Conservation (phyloP, 495 filamentous ascomycete species). For the Xanthoparmelia taractica region DNA sequence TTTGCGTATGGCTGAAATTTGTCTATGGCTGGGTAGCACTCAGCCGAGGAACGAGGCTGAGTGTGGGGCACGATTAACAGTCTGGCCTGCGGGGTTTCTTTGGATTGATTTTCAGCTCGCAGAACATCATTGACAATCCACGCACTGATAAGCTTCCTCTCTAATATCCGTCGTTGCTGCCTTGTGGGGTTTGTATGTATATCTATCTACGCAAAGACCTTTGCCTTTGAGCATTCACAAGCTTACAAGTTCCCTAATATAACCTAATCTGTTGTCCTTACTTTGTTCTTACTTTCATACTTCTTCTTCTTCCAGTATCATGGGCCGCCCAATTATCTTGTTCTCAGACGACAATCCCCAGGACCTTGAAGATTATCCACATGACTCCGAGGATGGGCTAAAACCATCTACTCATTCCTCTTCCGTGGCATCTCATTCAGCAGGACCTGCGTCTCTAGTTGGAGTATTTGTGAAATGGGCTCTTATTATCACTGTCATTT, state of each 20-base stretch:
- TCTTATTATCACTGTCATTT: constrained; percentile 1
- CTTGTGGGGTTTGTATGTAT: neutral
- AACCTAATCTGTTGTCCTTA: neutral
- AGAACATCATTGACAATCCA: neutral
- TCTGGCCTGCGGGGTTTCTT: too few relatives aligned
- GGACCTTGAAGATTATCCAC: neutral
- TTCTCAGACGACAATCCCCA: constrained; percentile 9
- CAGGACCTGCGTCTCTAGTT: neutral
- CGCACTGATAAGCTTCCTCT: neutral
- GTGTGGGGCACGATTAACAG: too few relatives aligned
- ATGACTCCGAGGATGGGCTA: neutral
- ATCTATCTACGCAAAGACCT: neutral
- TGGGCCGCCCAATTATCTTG: constrained; percentile 11
- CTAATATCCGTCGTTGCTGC: neutral
- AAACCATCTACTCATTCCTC: neutral
- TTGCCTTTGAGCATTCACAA: neutral
- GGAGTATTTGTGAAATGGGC: constrained; percentile 6
- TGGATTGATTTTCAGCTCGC: neutral
- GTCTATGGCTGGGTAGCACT: too few relatives aligned
- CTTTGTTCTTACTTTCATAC: neutral
- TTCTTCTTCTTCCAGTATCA: neutral
- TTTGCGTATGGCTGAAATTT: too few relatives aligned
- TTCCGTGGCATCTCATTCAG: neutral
- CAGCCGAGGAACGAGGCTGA: too few relatives aligned
- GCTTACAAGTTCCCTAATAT: neutral